These are phyloP conservation scores for Sparassis latifolia DNA, from an alignment of 1,284 basidiomycete genomes.

Conservation along the genomic window DNA sequence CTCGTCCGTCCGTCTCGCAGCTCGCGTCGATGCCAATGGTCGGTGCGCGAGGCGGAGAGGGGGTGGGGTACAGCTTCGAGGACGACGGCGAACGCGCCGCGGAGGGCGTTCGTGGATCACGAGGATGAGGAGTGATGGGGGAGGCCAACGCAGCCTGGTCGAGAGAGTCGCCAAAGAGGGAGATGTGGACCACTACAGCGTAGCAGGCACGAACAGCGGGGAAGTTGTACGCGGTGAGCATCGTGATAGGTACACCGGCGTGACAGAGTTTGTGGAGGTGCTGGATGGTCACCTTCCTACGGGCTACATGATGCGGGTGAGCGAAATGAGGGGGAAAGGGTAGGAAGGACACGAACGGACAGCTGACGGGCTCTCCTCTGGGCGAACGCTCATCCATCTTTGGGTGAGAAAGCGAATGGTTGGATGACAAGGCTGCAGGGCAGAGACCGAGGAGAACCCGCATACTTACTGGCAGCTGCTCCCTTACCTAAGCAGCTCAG, in stretches of 20 bases:
- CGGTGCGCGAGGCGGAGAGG: slow-evolving; percentile 65
- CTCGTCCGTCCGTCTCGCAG: slow-evolving; percentile 81
- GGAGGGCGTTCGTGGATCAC: slow-evolving; percentile 40
- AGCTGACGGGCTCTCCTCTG: slow-evolving; percentile 8
- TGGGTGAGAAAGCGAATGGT: slow-evolving; percentile 2
- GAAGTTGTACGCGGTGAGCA: slow-evolving; percentile 93
- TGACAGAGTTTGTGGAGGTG: slow-evolving; percentile 58
- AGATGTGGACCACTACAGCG: slow-evolving; percentile 56
- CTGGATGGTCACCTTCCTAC: slow-evolving; percentile 81
- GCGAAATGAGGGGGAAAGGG: slow-evolving; percentile 4
- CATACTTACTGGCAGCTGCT: no score
- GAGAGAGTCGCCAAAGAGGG: slow-evolving; percentile 86
- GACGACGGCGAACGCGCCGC: slow-evolving; percentile 86
- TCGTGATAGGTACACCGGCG: slow-evolving; percentile 70
- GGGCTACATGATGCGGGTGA: slow-evolving; percentile 15
- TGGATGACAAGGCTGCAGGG: no score
- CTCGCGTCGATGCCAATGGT: slow-evolving; percentile 98
- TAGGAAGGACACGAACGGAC: slow-evolving; percentile 2
- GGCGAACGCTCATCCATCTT: slow-evolving; percentile 24
- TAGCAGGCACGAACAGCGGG: slow-evolving; percentile 73
- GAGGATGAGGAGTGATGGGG: slow-evolving; percentile 59
- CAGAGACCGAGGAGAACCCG: no score
- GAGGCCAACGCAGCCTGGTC: slow-evolving; percentile 89
- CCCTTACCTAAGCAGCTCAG: no score
- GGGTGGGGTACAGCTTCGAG: slow-evolving; percentile 87